phyloP scores from a whole-genome alignment of 805 yeast genomes.

The Scheffersomyces ergatensis region DNA sequence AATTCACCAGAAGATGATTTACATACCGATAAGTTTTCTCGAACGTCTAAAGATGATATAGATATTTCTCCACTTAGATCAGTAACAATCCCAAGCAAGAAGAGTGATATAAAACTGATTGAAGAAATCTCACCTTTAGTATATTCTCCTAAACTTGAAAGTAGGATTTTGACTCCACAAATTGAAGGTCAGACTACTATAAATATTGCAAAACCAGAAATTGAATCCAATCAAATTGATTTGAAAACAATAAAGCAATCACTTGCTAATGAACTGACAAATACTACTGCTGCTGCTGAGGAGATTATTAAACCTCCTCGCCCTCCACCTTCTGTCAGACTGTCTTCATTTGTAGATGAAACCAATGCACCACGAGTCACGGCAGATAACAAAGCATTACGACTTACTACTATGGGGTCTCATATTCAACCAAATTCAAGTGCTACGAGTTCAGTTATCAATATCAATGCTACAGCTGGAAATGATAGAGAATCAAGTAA shows the following conservation, averaged over 20 bases:
- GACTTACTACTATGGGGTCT: conserved; percentile 23
- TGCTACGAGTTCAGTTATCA: conserved; percentile 32
- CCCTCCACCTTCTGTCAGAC: conserved; percentile 1
- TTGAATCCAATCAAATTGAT: background rate
- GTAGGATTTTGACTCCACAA: background rate
- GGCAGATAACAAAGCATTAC: conserved; percentile 31
- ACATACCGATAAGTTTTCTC: background rate
- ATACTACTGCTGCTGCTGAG: background rate
- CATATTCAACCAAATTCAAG: conserved; percentile 22
- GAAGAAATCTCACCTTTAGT: background rate
- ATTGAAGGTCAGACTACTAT: background rate
- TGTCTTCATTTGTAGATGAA: conserved; percentile 1
- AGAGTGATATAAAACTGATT: background rate
- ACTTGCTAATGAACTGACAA: background rate
- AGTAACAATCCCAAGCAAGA: background rate
- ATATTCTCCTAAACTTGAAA: background rate
- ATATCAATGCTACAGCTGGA: conserved; percentile 27
- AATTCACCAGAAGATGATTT: background rate
- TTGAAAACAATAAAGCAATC: background rate
- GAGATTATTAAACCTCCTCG: background rate
- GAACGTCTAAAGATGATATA: background rate
- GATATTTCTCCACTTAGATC: conserved; percentile 1
- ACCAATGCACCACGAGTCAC: conserved; percentile 24
- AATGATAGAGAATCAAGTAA: conserved; percentile 8
- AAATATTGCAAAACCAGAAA: background rate